Evolutionary conservation across 495 filamentous ascomycete genomes (phyloP), one percentile per base, ranked within the genome.

Genomic region (Bryoglossum gracile): DNA sequence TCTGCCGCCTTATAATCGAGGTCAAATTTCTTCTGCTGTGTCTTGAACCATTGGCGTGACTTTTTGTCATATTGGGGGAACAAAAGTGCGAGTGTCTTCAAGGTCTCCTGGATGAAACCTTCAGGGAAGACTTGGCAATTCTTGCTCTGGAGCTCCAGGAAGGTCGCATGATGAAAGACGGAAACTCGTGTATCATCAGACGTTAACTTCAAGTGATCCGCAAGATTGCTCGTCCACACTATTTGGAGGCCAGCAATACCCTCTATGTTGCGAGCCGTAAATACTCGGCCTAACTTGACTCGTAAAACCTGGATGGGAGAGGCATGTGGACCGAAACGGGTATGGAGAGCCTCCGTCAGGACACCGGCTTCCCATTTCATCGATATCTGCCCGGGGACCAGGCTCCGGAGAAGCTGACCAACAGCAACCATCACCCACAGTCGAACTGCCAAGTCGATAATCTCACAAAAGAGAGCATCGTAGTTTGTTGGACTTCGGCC

Each of bases 21-120:
- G 9, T 47, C 21, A 8, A 33, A 19, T 0, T 4, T n/a, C 21
- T 43, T 48, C 6, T 45, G 46, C 23, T 48, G 48, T 21, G 55
- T 50, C 30, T 40, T 37, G 28, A 65, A 68, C 69, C 66, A 70
- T 22, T 40, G 58, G 19, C 51, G 41, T 1, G 50, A 39, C 13
- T 55, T 50, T 28, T 36, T 39, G 23, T 69, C 57, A 26, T 54
- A 47, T 34, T 62, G 58, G 5, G 73, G 73, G 14, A 76, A 57
- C 5, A 76, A 62, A 8, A 78, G 65, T 3, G 70, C 46, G 6
- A 76, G 47, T 1, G 73, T 73, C 24, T 48, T 48, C 0, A 77
- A 51, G 2, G 73, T 77, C 57, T 77, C 74, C 9, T 73, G 54
- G 8, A 66, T 44, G 5, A 77, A 58, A 8, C 36, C 57, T 3